Evolutionary conservation across 2,329 filamentous ascomycete species (phyloP), one percentile per base, ranked within the genome.

Genomic region (Pseudopyricularia javanii): DNA sequence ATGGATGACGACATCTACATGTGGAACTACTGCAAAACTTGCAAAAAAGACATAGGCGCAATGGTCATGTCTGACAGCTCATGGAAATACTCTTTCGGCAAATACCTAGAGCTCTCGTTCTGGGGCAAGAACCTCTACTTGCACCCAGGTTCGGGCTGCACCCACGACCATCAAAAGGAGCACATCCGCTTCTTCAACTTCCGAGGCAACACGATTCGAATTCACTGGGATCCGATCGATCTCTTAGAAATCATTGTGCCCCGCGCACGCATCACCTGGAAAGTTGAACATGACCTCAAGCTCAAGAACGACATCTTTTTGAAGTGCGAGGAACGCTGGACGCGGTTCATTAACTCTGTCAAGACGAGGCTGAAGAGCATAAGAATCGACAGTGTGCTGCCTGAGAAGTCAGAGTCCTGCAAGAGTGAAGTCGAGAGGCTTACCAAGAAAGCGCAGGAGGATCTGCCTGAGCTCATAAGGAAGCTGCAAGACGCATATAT

Each of bases 71-170:
- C 91, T 1, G 83, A 90, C 54, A 90, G 83, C 61, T 94, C 91
- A 0, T 98, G 90, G 87, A 96, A 94, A 65, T 98, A 98, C 66
- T 98, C 93, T 0, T 95, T 98, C 62, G 93, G 89, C 11, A 98
- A 98, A 67, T 98, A 97, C 62, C 75, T 98, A n/a, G 93, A 98
- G 68, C 74, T 98, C 17, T 90, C 91, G 2, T 97, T 97, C 66
- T 98, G 91, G 91, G 91, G 91, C 62, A 86, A 82, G 43, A 86
- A 88, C 35, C 71, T 97, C 49, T 86, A 83, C 63, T 82, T 84
- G 59, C 83, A 79, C 58, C 82, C 85, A 47, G 81, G 83, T 28
- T 74, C 87, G 35, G 72, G 66, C 51, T 98, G 94, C 64, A 80
- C 87, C 15, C 93, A 98, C 64, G 91, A 98, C 63, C 83, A 96